These are phyloP conservation scores for Nicotiana paniculata DNA, from an alignment of 257 asterid species.

Conservation along the genomic window DNA sequence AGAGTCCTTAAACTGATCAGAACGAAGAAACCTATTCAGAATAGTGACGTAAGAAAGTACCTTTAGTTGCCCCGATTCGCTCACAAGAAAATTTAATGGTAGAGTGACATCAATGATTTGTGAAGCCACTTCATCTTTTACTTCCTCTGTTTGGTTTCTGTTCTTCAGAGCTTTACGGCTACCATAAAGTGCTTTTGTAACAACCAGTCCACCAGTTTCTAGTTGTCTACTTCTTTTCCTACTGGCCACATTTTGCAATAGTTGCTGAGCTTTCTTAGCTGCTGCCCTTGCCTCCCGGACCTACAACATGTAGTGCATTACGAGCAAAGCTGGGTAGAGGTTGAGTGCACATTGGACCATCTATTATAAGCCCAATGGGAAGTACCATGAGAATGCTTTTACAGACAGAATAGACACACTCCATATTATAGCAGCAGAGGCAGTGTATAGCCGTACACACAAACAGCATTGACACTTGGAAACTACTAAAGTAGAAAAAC, in stretches of 20 bases:
- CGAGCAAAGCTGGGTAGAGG: neutral
- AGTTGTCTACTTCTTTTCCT: conserved; percentile 68
- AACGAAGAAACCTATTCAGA: neutral
- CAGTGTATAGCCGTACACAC: no score
- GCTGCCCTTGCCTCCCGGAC: conserved; percentile 72
- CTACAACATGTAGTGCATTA: conserved; percentile 25
- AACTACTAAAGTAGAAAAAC: neutral
- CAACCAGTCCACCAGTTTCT: conserved; percentile 67
- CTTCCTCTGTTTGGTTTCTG: conserved; percentile 38
- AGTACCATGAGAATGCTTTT: neutral
- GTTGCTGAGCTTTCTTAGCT: conserved; percentile 87
- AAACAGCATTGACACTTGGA: neutral
- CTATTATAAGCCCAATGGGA: neutral
- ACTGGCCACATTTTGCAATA: conserved; percentile 73
- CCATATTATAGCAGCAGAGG: neutral
- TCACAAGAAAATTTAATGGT: conserved; percentile 85
- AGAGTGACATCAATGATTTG: conserved; percentile 71
- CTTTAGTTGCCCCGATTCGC: conserved; percentile 81
- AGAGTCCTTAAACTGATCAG: neutral
- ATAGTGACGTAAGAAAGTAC: conserved; percentile 19
- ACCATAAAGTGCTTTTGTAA: conserved; percentile 70
- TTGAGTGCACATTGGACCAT: neutral
- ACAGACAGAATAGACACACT: neutral
- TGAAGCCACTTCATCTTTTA: conserved; percentile 45
- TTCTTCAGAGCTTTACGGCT: conserved; percentile 42